Evolutionary conservation across 2,329 filamentous ascomycete genomes (phyloP).

Genomic region (Cladosporium colombiae): DNA sequence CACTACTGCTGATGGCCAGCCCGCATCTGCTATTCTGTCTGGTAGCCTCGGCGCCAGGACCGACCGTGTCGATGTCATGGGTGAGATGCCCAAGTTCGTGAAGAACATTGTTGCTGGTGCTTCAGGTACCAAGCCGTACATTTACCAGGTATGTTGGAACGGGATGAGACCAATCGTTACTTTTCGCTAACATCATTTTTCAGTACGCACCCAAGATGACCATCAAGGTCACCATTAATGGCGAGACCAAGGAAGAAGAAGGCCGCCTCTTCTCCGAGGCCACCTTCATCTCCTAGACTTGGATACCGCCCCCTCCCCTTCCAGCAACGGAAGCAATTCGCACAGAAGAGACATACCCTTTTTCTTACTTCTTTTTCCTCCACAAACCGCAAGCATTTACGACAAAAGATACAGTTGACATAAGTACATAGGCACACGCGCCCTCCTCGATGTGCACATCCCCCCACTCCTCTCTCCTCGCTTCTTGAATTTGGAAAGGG

Average conservation of each 20-base stretch:
- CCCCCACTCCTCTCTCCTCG: not conserved
- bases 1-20: constrained; percentile 53
- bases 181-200: not conserved
- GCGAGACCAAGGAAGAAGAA: constrained; percentile 74
- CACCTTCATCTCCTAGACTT: constrained; percentile 78
- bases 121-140: constrained; percentile 92
- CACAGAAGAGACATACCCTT: not conserved
- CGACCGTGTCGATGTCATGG: constrained; percentile 93
- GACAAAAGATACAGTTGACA: constrained; percentile 12
- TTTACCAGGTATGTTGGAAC: constrained; percentile 72
- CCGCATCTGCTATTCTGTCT: constrained; percentile 68
- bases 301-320: not conserved
- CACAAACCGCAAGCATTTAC: not conserved
- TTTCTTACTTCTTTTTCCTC: not conserved
- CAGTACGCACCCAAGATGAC: constrained; percentile 70
- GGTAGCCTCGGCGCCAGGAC: constrained; percentile 67
- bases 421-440: constrained; percentile 1
- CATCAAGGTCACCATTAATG: constrained; percentile 82
- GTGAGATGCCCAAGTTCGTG: constrained; percentile 90
- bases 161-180: not conserved
- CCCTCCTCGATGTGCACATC: not conserved
- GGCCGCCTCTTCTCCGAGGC: constrained; percentile 84
- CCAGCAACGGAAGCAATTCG: not conserved
- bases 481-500: not conserved
- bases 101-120: constrained; percentile 89